Percentiles rank a stretch among this genome's conserved stretches.
These are phyloP conservation scores for Coleophoma eucalyptorum DNA, from an alignment of 2,329 filamentous ascomycete species.

Conservation along the genomic window DNA sequence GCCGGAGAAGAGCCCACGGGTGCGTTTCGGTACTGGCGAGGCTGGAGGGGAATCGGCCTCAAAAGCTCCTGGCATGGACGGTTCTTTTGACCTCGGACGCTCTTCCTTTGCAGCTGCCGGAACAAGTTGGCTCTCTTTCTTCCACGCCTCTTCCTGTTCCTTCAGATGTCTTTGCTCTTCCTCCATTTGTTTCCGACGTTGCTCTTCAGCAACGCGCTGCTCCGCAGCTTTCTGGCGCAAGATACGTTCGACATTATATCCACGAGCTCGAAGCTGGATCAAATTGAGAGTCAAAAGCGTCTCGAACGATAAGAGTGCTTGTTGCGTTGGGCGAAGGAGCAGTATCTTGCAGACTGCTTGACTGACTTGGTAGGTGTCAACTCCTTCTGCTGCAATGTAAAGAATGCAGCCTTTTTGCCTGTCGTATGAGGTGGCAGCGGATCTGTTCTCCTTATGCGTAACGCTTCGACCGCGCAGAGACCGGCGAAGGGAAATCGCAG, in stretches of 20 bases:
- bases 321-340: constrained; percentile 77
- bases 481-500: constrained; percentile 71
- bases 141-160: constrained; percentile 49
- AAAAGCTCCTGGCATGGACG: constrained; percentile 72
- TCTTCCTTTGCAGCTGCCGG: constrained; percentile 12
- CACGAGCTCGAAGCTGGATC: constrained; percentile 75
- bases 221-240: constrained; percentile 84
- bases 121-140: constrained; percentile 17
- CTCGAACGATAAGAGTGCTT: constrained; percentile 87
- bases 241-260: constrained; percentile 96
- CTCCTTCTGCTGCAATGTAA: constrained; percentile 65
- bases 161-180: constrained; percentile 67
- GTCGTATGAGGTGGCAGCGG: constrained; percentile 62
- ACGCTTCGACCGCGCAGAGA: constrained; percentile 69
- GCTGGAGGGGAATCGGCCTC: constrained; percentile 57
- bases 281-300: constrained; percentile 85
- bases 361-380: constrained; percentile 89
- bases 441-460: constrained; percentile 70
- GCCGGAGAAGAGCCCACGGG: constrained; percentile 57
- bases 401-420: constrained; percentile 56
- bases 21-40: constrained; percentile 26
- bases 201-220: constrained; percentile 80
- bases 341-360: constrained; percentile 80
- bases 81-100: constrained; percentile 35
- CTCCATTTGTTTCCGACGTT: constrained; percentile 70